phyloP scores from a whole-genome alignment of 2,329 filamentous ascomycete species.

The Curvularia spicifera region DNA sequence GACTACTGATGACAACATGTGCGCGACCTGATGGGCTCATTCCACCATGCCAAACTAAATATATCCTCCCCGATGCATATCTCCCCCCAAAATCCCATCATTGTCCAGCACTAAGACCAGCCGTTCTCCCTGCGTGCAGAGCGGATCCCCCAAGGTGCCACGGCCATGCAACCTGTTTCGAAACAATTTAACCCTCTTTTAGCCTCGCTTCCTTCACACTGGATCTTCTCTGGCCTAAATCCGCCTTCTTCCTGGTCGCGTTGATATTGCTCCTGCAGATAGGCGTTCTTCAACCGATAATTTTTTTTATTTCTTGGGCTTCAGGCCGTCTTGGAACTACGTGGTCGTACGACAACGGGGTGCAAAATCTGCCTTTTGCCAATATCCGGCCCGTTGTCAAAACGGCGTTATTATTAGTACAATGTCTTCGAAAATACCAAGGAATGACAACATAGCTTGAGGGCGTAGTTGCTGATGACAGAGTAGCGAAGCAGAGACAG shows the following conservation, averaged over 20 bases:
- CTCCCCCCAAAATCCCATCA: slow-evolving; percentile 14
- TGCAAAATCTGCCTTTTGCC: slow-evolving; percentile 11
- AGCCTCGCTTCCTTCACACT: slow-evolving; percentile 20
- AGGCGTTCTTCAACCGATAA: not conserved
- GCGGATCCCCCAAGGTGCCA: slow-evolving; percentile 16
- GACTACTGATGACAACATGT: slow-evolving; percentile 2
- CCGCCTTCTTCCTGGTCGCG: slow-evolving; percentile 15
- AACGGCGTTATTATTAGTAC: slow-evolving; percentile 15
- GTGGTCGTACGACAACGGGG: slow-evolving; percentile 3
- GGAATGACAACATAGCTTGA: not conserved
- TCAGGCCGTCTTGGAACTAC: slow-evolving; percentile 12
- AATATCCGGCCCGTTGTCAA: not conserved
- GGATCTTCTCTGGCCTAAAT: slow-evolving; percentile 5
- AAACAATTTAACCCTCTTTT: slow-evolving; percentile 38
- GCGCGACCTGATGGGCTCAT: slow-evolving; percentile 4
- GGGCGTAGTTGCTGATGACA: not conserved
- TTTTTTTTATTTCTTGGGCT: slow-evolving; percentile 8
- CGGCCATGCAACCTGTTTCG: slow-evolving; percentile 28
- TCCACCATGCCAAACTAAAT: slow-evolving; percentile 14
- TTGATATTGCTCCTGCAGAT: slow-evolving; percentile 29
- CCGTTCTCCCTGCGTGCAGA: slow-evolving; percentile 26
- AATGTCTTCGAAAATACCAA: not conserved
- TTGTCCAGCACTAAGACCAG: slow-evolving; percentile 27
- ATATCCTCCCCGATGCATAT: slow-evolving; percentile 14
- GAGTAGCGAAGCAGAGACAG: not conserved